Percentiles rank a stretch among this genome's conserved stretches.
Conservation (phyloP, 2,329 filamentous ascomycete genomes). For the Colletotrichum abscissum region DNA sequence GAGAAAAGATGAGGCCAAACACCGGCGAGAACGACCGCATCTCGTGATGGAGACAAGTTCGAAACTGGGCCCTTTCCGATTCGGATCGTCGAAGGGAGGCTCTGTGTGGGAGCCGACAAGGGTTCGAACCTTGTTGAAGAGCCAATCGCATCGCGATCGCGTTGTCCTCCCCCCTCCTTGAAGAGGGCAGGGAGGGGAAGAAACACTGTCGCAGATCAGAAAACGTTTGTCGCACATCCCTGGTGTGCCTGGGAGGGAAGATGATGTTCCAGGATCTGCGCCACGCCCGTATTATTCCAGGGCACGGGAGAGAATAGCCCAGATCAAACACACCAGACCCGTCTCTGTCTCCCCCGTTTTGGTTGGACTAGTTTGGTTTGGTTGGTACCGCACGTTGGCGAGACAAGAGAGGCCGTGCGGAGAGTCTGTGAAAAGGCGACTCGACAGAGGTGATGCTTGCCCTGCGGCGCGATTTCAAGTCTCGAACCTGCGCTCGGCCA, state of each 20-base stretch:
- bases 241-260: neutral
- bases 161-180: neutral
- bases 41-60: constrained; percentile 28
- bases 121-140: neutral
- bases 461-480: neutral
- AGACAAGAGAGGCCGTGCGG: neutral
- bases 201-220: constrained; percentile 32
- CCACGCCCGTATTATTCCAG: constrained; percentile 14
- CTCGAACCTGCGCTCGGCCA: constrained; percentile 25
- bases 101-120: constrained; percentile 8
- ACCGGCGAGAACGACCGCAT: constrained; percentile 12
- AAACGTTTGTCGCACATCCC: constrained; percentile 30
- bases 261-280: constrained; percentile 32
- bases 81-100: constrained; percentile 21
- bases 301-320: neutral
- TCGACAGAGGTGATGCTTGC: neutral
- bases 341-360: too few relatives aligned
- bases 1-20: constrained; percentile 35
- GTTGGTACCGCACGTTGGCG: neutral
- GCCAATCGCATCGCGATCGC: constrained; percentile 29
- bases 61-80: constrained; percentile 24
- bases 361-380: too few relatives aligned
- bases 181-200: neutral
- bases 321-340: constrained; percentile 17
- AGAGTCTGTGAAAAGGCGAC: constrained; percentile 7